phyloP scores from a whole-genome alignment of 768 basidiomycete genomes.

The Trametes cinnabarina region DNA sequence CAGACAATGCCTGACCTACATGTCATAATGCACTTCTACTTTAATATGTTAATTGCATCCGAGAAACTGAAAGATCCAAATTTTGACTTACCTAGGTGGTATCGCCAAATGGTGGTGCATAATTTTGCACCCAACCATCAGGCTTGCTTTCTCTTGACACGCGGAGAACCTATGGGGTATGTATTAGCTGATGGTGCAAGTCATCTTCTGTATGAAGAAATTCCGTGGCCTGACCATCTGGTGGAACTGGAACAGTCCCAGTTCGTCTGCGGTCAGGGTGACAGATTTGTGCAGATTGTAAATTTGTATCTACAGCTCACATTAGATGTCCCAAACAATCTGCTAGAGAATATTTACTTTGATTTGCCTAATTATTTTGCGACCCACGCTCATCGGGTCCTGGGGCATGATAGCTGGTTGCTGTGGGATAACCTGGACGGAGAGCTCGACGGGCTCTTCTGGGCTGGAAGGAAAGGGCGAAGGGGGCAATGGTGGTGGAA shows the following conservation, averaged over 20 bases:
- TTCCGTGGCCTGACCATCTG: neutral
- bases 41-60: slow-evolving; percentile 1
- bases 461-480: too few relatives aligned
- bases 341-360: neutral
- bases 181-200: neutral
- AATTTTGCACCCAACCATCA: neutral
- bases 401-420: neutral
- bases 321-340: neutral
- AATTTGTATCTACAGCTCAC: neutral
- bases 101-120: slow-evolving; percentile 3
- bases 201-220: neutral
- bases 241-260: neutral
- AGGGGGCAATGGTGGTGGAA: neutral
- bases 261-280: neutral
- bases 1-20: neutral
- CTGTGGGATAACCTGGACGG: neutral
- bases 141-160: neutral
- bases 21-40: slow-evolving; percentile 5
- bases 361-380: slow-evolving; percentile 8
- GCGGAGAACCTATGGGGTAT: neutral
- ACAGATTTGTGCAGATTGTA: neutral
- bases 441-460: neutral
- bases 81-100: slow-evolving; percentile 7
- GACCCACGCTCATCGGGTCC: neutral
- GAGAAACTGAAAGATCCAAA: neutral